Conservation (phyloP, 2,329 filamentous ascomycete genomes). For the Xylaria digitata region DNA sequence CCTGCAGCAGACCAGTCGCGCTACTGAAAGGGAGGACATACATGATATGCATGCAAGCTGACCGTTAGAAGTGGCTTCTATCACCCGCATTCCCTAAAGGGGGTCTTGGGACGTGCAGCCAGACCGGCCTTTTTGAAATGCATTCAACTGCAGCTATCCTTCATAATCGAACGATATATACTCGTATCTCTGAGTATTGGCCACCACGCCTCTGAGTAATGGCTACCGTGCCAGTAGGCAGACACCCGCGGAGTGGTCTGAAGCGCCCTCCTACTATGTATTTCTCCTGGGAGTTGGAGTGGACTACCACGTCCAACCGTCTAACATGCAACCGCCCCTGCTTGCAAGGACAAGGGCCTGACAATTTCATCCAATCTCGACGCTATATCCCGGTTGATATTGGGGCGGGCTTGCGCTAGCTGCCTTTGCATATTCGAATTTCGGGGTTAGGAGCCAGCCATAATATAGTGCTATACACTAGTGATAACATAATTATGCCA, state of each 20-base stretch:
- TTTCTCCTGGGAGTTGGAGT: constrained; percentile 13
- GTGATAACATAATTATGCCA: constrained; percentile 22
- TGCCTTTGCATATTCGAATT: constrained; percentile 7
- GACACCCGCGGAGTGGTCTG: constrained; percentile 9
- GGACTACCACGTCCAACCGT: neutral
- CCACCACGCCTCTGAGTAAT: neutral
- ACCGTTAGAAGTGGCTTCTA: constrained; percentile 26
- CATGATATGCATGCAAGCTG: constrained; percentile 26
- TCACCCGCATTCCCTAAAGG: constrained; percentile 8
- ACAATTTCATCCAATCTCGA: constrained; percentile 22
- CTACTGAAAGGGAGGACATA: constrained; percentile 6
- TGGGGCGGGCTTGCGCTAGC: constrained; percentile 4
- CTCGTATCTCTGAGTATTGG: constrained; percentile 7
- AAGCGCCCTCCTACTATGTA: neutral
- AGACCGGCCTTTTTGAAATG: constrained; percentile 12
- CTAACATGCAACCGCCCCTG: constrained; percentile 22
- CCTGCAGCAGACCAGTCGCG: constrained; percentile 15
- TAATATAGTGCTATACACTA: neutral
- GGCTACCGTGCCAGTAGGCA: constrained; percentile 7
- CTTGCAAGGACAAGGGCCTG: constrained; percentile 25
- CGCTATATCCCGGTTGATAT: constrained; percentile 1
- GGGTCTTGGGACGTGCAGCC: constrained; percentile 17
- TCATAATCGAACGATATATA: constrained; percentile 29
- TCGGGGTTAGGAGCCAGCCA: constrained; percentile 18
- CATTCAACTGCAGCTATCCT: constrained; percentile 30